Percentiles rank a stretch among this genome's conserved stretches.
These are phyloP conservation scores for Ciborinia camelliae DNA, from an alignment of 2,329 filamentous ascomycete genomes.

Conservation along the genomic window DNA sequence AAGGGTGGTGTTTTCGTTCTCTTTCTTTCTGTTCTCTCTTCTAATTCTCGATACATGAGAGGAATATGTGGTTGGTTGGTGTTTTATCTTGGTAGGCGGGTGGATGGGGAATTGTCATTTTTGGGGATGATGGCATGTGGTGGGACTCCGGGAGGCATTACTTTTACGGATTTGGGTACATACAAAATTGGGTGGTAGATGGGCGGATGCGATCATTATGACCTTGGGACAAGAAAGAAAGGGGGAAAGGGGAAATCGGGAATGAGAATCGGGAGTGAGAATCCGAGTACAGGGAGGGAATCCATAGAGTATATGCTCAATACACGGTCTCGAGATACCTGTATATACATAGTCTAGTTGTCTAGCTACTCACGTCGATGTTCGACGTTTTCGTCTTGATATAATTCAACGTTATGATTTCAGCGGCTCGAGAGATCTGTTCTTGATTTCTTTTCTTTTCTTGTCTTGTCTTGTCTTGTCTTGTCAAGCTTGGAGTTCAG, in stretches of 20 bases:
- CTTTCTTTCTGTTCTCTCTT: neutral
- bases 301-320: neutral
- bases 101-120: neutral
- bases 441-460: too few relatives aligned
- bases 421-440: too few relatives aligned
- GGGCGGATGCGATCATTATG: neutral
- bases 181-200: neutral
- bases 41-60: neutral
- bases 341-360: neutral
- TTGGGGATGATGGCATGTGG: neutral
- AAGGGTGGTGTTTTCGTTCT: neutral
- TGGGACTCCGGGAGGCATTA: neutral
- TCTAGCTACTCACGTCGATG: too few relatives aligned
- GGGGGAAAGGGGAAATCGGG: too few relatives aligned
- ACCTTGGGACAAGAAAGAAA: neutral
- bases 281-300: neutral
- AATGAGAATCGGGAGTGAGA: neutral
- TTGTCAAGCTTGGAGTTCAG: too few relatives aligned
- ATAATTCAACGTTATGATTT: too few relatives aligned
- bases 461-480: too few relatives aligned
- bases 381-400: too few relatives aligned
- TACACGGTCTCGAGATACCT: neutral
- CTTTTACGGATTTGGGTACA: neutral
- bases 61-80: neutral
- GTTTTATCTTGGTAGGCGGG: neutral